Conservation (phyloP, 805 yeast species). For the Pachysolen tannophilus region DNA sequence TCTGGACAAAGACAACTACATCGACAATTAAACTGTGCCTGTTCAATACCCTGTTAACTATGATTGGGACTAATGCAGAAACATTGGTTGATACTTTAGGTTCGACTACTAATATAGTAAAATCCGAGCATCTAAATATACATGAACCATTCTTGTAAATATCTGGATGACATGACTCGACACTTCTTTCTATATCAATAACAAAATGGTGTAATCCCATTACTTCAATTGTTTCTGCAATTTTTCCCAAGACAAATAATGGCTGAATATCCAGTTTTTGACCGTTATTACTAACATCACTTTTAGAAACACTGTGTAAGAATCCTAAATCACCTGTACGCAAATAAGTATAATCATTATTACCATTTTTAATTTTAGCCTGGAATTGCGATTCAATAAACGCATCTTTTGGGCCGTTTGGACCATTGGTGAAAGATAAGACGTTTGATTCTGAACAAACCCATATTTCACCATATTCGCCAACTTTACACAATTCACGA, state of each 20-base stretch:
- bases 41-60: conserved; percentile 70
- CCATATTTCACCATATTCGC: conserved; percentile 98
- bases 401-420: conserved; percentile 29
- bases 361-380: conserved; percentile 59
- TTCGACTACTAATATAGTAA: conserved; percentile 70
- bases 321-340: conserved; percentile 96
- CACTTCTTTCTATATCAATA: conserved; percentile 65
- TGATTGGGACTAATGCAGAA: conserved; percentile 75
- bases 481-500: conserved; percentile 62
- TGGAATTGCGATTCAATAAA: conserved; percentile 48
- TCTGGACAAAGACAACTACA: conserved; percentile 69
- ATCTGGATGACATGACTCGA: conserved; percentile 42
- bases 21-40: conserved; percentile 80
- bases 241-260: conserved; percentile 74
- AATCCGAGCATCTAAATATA: conserved; percentile 75
- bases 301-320: conserved; percentile 58
- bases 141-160: conserved; percentile 40
- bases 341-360: conserved; percentile 55
- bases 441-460: conserved; percentile 84
- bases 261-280: conserved; percentile 51
- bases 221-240: conserved; percentile 83
- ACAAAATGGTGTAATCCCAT: conserved; percentile 91
- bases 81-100: conserved; percentile 38
- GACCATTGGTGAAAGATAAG: conserved; percentile 45
- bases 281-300: conserved; percentile 17